phyloP scores from a whole-genome alignment of 2,329 filamentous ascomycete species.

The Trichoderma sp. region DNA sequence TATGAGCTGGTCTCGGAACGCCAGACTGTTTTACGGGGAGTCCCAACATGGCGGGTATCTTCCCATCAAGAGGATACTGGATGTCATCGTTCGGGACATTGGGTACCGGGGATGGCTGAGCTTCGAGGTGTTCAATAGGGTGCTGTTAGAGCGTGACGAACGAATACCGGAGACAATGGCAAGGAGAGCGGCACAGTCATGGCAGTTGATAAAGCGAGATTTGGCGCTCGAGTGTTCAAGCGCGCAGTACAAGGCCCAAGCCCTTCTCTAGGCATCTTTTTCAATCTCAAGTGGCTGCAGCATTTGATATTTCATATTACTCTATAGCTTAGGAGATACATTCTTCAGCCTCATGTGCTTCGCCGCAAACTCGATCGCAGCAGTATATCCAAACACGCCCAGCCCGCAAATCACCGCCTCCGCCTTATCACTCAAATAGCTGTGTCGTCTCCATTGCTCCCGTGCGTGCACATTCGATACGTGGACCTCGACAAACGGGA shows the following conservation, averaged over 20 bases:
- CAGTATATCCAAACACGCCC: conserved; percentile 22
- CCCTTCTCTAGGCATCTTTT: neutral
- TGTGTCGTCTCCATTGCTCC: conserved; percentile 14
- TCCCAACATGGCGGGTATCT: conserved; percentile 65
- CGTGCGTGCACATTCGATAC: conserved; percentile 14
- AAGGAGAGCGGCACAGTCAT: conserved; percentile 57
- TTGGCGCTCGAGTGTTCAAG: conserved; percentile 8
- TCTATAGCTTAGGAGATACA: conserved; percentile 8
- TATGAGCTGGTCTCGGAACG: conserved; percentile 80
- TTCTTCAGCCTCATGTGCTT: conserved; percentile 12
- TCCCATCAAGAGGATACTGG: conserved; percentile 63
- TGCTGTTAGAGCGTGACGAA: conserved; percentile 55
- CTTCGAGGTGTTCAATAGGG: conserved; percentile 65
- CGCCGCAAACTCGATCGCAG: conserved; percentile 20
- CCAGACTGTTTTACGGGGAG: conserved; percentile 61
- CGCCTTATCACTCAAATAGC: conserved; percentile 25
- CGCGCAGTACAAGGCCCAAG: neutral
- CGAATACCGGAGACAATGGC: conserved; percentile 62
- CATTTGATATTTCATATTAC: neutral
- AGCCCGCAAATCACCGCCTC: conserved; percentile 24
- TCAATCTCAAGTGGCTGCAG: neutral
- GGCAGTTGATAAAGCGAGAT: conserved; percentile 31
- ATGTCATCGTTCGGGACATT: conserved; percentile 63
- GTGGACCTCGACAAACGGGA: conserved; percentile 16
- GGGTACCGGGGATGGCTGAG: conserved; percentile 71